A percentile compares a stretch with the other conserved stretches of the same genome.
Conservation (phyloP, 306 rosid species). For the Argentina anserina region DNA sequence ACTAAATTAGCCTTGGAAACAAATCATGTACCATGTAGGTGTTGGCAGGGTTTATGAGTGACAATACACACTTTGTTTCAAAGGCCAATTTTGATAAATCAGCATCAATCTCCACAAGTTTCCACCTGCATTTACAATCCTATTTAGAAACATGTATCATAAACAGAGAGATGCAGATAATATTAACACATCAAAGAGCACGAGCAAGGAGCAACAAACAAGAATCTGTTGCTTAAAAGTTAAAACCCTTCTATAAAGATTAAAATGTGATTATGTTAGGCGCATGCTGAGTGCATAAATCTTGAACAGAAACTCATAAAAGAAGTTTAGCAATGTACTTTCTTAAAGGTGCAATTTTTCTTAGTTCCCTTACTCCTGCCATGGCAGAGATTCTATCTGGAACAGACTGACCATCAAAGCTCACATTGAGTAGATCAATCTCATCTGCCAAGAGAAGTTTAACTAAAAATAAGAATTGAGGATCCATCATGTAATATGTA, state of each 20-base stretch:
- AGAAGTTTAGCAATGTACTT: conserved; percentile 42
- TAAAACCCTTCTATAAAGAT: background rate
- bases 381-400: conserved; percentile 86
- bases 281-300: background rate
- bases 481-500: too few species aligned
- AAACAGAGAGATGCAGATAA: background rate
- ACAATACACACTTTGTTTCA: conserved; percentile 75
- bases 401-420: conserved; percentile 77
- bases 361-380: conserved; percentile 72
- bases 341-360: conserved; percentile 76
- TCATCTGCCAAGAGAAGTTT: conserved; percentile 55
- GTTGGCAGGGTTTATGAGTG: conserved; percentile 84
- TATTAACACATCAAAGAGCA: background rate
- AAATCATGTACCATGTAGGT: conserved; percentile 75
- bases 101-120: conserved; percentile 78
- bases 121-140: conserved; percentile 61
- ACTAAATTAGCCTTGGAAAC: conserved; percentile 7
- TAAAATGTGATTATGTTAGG: background rate
- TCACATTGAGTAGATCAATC: conserved; percentile 88
- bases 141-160: conserved; percentile 15
- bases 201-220: background rate
- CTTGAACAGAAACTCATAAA: background rate
- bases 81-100: conserved; percentile 60
- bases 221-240: background rate
- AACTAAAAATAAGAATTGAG: conserved; percentile 8